Percentiles rank a stretch among this genome's conserved stretches.
These are phyloP conservation scores for Salix purpurea DNA, from an alignment of 345 rosid species.

Conservation along the genomic window DNA sequence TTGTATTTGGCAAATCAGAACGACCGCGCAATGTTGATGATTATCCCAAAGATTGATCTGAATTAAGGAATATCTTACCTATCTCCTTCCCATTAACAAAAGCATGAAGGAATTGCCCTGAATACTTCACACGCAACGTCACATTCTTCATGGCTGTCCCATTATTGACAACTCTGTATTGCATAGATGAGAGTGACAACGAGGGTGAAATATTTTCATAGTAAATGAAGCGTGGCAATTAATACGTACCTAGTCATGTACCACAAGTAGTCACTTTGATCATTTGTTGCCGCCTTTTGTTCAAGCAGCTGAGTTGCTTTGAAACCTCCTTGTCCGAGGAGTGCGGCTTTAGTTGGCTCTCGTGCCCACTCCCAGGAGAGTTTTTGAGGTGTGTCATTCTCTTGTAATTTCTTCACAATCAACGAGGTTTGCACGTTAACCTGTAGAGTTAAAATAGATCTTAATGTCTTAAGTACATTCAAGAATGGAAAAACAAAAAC, in stretches of 20 bases:
- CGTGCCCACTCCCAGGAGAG: slow-evolving; percentile 11
- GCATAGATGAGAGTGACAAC: neutral
- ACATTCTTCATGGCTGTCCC: neutral
- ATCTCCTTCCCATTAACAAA: slow-evolving; percentile 10
- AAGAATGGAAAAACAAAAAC: no score
- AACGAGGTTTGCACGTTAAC: slow-evolving; percentile 1
- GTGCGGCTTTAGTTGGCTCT: neutral
- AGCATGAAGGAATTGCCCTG: slow-evolving; percentile 12
- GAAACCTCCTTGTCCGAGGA: slow-evolving; percentile 1
- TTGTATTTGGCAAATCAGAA: neutral
- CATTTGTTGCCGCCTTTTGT: slow-evolving; percentile 9
- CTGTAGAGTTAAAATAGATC: neutral
- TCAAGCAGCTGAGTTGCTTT: slow-evolving; percentile 3
- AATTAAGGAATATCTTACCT: neutral
- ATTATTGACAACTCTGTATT: neutral
- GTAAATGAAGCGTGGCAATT: no score
- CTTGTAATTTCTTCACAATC: neutral
- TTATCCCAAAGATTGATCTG: neutral
- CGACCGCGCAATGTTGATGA: neutral
- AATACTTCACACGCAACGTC: neutral
- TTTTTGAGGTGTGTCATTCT: neutral
- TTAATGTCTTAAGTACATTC: no score
- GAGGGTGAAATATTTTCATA: neutral
- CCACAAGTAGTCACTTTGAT: slow-evolving; percentile 10
- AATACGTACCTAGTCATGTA: slow-evolving; percentile 11